These are phyloP conservation scores for Ceratonia siliqua DNA, from an alignment of 306 rosid genomes.

Conservation along the genomic window DNA sequence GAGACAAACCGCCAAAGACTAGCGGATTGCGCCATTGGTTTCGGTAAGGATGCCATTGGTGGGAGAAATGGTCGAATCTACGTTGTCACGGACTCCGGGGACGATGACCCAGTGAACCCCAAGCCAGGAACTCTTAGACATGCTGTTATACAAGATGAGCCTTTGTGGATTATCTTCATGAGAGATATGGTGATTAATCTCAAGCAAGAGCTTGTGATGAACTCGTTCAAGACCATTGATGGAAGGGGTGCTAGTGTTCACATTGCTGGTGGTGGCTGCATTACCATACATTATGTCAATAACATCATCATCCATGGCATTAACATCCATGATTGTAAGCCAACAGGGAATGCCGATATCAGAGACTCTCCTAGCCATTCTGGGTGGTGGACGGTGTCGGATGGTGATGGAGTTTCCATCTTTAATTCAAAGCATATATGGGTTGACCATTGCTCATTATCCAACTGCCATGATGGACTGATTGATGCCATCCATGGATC, in stretches of 20 bases:
- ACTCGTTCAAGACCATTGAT: constrained; percentile 73
- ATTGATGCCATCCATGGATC: constrained; percentile 66
- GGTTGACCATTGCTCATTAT: constrained; percentile 65
- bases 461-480: constrained; percentile 61
- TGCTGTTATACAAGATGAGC: constrained; percentile 65
- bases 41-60: constrained; percentile 61
- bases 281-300: constrained; percentile 48
- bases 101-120: constrained; percentile 57
- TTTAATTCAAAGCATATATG: constrained; percentile 46
- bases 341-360: constrained; percentile 45
- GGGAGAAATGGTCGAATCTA: constrained; percentile 60
- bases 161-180: constrained; percentile 65
- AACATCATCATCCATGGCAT: constrained; percentile 71
- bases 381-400: constrained; percentile 59
- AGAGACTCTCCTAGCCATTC: constrained; percentile 56
- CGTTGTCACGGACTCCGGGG: constrained; percentile 47
- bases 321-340: constrained; percentile 67
- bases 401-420: constrained; percentile 62
- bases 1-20: constrained; percentile 51
- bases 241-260: constrained; percentile 74
- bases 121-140: constrained; percentile 61
- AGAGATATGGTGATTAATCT: constrained; percentile 64
- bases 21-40: constrained; percentile 69
- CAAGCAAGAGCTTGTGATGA: constrained; percentile 56
- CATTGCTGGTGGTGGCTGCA: constrained; percentile 59